phyloP scores from a whole-genome alignment of 75 land plant genomes.

The Pseudotsuga menziesii region DNA sequence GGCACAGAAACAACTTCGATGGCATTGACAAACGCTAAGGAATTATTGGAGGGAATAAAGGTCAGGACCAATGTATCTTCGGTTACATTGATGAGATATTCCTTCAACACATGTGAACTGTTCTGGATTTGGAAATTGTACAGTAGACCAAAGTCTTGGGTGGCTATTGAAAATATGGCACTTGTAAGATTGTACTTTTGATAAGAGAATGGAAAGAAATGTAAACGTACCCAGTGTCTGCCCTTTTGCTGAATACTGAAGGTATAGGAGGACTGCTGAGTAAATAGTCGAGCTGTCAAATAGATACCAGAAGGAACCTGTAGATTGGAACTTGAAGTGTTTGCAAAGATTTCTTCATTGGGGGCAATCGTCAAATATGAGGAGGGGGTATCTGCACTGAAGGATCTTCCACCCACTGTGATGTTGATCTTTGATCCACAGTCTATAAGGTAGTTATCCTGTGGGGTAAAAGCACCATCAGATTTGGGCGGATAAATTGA shows the following conservation, averaged over 20 bases:
- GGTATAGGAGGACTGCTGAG: slow-evolving; percentile 33
- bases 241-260: slow-evolving; percentile 56
- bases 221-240: slow-evolving; percentile 70
- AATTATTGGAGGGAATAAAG: slow-evolving; percentile 49
- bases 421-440: slow-evolving; percentile 48
- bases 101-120: slow-evolving; percentile 32
- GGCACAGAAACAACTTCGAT: slow-evolving; percentile 80
- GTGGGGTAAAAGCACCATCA: slow-evolving; percentile 21
- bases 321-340: background rate
- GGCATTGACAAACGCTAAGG: slow-evolving; percentile 68
- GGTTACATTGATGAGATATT: slow-evolving; percentile 64
- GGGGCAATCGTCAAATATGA: slow-evolving; percentile 17
- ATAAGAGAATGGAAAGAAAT: slow-evolving; percentile 59
- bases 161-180: slow-evolving; percentile 49
- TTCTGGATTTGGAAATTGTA: slow-evolving; percentile 20
- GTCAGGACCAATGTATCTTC: slow-evolving; percentile 32
- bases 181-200: slow-evolving; percentile 25
- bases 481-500: background rate
- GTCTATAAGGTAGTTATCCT: slow-evolving; percentile 62
- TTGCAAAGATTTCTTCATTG: slow-evolving; percentile 10
- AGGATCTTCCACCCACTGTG: slow-evolving; percentile 54
- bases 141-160: slow-evolving; percentile 50
- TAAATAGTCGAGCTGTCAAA: slow-evolving; percentile 49
- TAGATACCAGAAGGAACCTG: slow-evolving; percentile 18
- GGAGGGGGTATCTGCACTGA: slow-evolving; percentile 21